Base-by-base conservation (phyloP, 2,329 filamentous ascomycete genomes). In the Fusarium sp. region DNA sequence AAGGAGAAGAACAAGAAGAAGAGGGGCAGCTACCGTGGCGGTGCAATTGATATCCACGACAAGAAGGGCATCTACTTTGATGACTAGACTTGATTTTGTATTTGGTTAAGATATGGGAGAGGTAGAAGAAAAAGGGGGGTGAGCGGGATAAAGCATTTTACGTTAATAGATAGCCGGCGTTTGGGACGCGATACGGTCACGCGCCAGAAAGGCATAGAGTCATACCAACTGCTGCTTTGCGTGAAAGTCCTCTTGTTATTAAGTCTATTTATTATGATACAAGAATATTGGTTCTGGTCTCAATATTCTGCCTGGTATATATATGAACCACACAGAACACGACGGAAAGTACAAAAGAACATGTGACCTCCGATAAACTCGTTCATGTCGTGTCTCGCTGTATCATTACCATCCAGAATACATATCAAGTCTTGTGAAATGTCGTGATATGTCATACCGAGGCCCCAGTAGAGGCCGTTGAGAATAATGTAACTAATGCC, bases 1-100 rank as follows among this genome's bases (percentile, higher is more conserved):
- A 99, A 99, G 83, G 95, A 98, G 82, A 99, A 99, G 88, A 99
- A 99, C 80, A 99, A 99, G 84, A 95, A 93, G 85, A 93, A 93
- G 84, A 85, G 88, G 70, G 95, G 95, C 46, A 92, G 90, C 67
- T 99, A 97, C 83, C 88, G 91, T 43, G 95, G 95, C 40, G 95
- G 95, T 7, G 78, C 85, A 48, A 96, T 99, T 71, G 93, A 99
- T 74, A 91, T 94, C 49, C 79, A 84, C 12, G 88, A 89, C 19
- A 90, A 90, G 65, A 93, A 94, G 78, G 90, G 91, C 56, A 91
- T 97, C 80, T 97, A 96, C 80, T 99, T 99, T 77, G 93, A 97
- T 3, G 91, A 96, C 72, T 96, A 86, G 79, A 70, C 13, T 25
- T 13, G 12, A 7, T 24, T 13, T 15, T 36, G 15, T 31, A 15